These are phyloP conservation scores for Solanum ahanhuiri DNA, from an alignment of 257 asterid genomes.

Conservation along the genomic window DNA sequence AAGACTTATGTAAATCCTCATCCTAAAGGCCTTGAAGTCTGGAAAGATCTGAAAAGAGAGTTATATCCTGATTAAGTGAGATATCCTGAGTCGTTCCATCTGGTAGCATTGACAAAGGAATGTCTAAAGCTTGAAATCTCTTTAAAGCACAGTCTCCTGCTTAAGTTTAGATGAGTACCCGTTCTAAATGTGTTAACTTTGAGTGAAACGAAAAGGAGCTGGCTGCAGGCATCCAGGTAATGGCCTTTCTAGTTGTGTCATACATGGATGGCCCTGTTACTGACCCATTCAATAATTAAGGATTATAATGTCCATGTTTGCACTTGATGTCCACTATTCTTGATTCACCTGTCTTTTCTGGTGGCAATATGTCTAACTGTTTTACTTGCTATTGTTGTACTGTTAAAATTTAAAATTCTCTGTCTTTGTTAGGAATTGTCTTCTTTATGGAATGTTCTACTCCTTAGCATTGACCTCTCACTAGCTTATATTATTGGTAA, in stretches of 20 bases:
- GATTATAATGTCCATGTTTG: neutral
- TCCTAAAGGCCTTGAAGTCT: conserved; percentile 44
- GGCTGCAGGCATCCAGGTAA: neutral
- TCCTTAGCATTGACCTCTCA: neutral
- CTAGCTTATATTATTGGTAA: neutral
- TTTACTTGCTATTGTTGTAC: neutral
- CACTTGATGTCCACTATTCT: neutral
- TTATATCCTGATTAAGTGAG: conserved; percentile 5
- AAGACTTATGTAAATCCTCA: conserved; percentile 40
- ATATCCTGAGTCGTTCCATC: neutral
- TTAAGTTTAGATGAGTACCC: neutral
- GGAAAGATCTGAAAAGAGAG: conserved; percentile 43
- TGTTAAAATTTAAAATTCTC: neutral
- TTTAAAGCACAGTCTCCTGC: neutral
- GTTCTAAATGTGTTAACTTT: neutral
- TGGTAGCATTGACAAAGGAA: neutral
- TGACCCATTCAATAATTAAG: neutral
- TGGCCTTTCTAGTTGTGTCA: neutral
- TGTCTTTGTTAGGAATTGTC: neutral
- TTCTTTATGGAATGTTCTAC: neutral
- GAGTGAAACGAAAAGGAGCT: neutral
- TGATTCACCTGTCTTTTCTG: neutral
- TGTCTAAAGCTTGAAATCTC: neutral
- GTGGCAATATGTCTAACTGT: neutral
- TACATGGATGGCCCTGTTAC: neutral